Evolutionary conservation across 345 rosid species (phyloP).

Genomic region (Crucihimalaya himalaica): DNA sequence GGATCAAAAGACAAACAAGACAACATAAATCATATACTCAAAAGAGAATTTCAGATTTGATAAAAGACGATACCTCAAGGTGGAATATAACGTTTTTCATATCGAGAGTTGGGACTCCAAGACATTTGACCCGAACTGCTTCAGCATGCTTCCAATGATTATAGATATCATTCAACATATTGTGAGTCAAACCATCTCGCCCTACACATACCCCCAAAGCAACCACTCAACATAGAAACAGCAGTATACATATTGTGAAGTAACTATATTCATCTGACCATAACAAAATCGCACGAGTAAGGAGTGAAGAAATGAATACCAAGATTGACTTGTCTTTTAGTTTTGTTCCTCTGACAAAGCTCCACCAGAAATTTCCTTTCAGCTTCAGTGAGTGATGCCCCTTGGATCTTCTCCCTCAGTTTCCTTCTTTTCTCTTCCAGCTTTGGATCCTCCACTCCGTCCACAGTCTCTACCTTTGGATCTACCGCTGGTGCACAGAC

Average conservation of each 20-base stretch:
- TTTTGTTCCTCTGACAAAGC: conserved; percentile 63
- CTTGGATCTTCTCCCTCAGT: conserved; percentile 64
- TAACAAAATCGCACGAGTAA: neutral
- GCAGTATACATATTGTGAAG: neutral
- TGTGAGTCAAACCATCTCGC: conserved; percentile 95
- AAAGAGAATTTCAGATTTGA: neutral
- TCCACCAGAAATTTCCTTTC: conserved; percentile 83
- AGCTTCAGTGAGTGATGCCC: conserved; percentile 61
- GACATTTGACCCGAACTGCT: conserved; percentile 84
- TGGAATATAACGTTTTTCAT: conserved; percentile 85
- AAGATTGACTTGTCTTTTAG: conserved; percentile 72
- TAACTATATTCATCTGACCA: neutral
- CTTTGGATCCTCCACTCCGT: conserved; percentile 62
- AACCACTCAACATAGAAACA: neutral
- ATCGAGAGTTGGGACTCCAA: conserved; percentile 87
- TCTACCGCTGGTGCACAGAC: conserved; percentile 83
- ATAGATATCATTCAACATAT: conserved; percentile 88
- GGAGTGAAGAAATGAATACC: conserved; percentile 38
- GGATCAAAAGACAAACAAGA: neutral
- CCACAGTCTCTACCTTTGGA: conserved; percentile 60
- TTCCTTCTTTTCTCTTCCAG: conserved; percentile 73
- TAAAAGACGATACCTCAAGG: conserved; percentile 62
- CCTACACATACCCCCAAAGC: conserved; percentile 46
- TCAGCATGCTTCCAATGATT: conserved; percentile 79
- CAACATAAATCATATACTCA: neutral